These are phyloP conservation scores for Populus pruinosa DNA, from an alignment of 345 rosid species.

Conservation along the genomic window DNA sequence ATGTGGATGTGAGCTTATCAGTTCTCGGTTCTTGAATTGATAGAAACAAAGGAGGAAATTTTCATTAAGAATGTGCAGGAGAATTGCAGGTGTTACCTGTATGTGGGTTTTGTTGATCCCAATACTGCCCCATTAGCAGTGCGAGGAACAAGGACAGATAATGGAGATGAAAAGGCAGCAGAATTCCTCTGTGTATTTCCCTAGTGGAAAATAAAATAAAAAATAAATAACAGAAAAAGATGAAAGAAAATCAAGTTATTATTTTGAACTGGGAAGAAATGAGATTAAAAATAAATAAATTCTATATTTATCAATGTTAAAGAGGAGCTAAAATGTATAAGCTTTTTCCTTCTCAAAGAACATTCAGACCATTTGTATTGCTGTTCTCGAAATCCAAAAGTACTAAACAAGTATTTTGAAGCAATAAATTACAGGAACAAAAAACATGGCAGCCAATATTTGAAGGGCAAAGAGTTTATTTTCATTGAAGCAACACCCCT, in stretches of 20 bases:
- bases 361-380: background rate
- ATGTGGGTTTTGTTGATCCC: constrained; percentile 39
- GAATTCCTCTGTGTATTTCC: constrained; percentile 18
- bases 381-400: background rate
- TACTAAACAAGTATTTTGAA: background rate
- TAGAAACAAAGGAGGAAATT: background rate
- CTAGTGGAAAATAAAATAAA: constrained; percentile 1
- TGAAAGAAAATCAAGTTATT: background rate
- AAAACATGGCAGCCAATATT: no score
- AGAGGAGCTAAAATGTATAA: background rate
- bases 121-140: constrained; percentile 28
- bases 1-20: constrained; percentile 22
- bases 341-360: background rate
- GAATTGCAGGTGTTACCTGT: constrained; percentile 38
- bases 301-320: background rate
- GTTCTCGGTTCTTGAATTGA: constrained; percentile 13
- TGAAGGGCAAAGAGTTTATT: background rate
- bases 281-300: background rate
- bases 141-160: constrained; percentile 30
- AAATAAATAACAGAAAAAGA: background rate
- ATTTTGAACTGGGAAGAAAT: background rate
- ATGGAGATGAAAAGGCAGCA: constrained; percentile 30
- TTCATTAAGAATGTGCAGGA: constrained; percentile 1
- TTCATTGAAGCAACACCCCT: background rate
- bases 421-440: background rate